These are phyloP conservation scores for Plectosphaerella plurivora DNA, from an alignment of 2,329 filamentous ascomycete species.

Conservation along the genomic window DNA sequence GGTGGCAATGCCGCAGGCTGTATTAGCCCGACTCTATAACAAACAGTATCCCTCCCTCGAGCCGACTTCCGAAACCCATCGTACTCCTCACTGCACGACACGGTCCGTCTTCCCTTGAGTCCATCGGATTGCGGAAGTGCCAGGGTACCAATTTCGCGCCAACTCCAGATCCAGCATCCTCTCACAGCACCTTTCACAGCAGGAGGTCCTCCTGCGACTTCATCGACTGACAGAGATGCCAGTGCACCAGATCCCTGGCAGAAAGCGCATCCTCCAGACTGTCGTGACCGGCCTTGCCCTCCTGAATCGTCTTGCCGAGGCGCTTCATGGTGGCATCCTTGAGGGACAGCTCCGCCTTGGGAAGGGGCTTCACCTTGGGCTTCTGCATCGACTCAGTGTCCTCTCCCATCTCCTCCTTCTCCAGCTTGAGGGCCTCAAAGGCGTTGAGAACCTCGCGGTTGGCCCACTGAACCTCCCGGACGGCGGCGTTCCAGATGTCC, in stretches of 20 bases:
- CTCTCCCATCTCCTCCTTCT: conserved; percentile 1
- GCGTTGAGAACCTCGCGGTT: conserved; percentile 12
- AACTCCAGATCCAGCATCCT: too few species aligned
- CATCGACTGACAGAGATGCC: conserved; percentile 20
- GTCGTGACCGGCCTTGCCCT: conserved; percentile 29
- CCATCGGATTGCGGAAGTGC: too few species aligned
- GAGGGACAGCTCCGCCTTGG: conserved; percentile 24
- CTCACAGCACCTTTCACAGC: too few species aligned
- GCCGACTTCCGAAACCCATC: too few species aligned
- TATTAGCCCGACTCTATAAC: too few species aligned
- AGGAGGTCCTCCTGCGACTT: too few species aligned
- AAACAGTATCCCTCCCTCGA: too few species aligned
- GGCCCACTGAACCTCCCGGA: conserved; percentile 3
- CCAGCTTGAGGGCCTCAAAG: conserved; percentile 1
- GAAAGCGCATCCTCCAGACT: conserved; percentile 41
- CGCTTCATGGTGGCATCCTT: conserved; percentile 31
- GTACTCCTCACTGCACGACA: too few species aligned
- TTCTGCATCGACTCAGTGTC: neutral
- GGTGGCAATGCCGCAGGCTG: too few species aligned
- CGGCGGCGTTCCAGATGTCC: conserved; percentile 6
- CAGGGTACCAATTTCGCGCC: too few species aligned
- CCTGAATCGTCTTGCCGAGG: conserved; percentile 34
- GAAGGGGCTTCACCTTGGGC: neutral
- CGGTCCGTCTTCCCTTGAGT: too few species aligned
- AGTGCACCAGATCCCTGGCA: conserved; percentile 33